These are phyloP conservation scores for Coemansia sp. DNA, from an alignment of 192 early-diverging fungal species.

Conservation along the genomic window DNA sequence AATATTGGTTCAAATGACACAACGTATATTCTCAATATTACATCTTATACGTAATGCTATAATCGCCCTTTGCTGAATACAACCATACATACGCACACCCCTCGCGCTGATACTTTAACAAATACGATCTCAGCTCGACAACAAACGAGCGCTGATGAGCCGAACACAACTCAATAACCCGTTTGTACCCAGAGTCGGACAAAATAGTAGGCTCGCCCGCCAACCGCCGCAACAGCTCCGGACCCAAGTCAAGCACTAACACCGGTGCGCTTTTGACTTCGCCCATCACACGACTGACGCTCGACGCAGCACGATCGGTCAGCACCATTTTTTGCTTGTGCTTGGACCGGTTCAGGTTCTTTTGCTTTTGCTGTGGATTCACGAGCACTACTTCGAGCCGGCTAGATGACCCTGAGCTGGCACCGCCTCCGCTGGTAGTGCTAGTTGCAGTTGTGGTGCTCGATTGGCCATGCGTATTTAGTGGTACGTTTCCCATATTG, in stretches of 20 bases:
- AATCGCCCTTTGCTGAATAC: conserved; percentile 69
- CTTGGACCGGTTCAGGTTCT: conserved; percentile 36
- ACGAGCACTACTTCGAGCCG: conserved; percentile 41
- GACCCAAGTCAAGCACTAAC: conserved; percentile 64
- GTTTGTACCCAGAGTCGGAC: conserved; percentile 64
- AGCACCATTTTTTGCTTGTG: conserved; percentile 40
- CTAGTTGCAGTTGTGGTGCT: neutral
- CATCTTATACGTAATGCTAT: conserved; percentile 60
- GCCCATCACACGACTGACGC: conserved; percentile 56
- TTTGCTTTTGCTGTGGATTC: conserved; percentile 26
- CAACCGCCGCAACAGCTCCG: conserved; percentile 58
- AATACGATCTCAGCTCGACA: conserved; percentile 53
- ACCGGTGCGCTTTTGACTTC: conserved; percentile 63
- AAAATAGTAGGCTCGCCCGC: conserved; percentile 61
- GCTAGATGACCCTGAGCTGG: neutral
- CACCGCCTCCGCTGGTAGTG: neutral
- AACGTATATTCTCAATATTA: conserved; percentile 4
- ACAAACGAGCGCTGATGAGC: conserved; percentile 58
- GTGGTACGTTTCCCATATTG: no score
- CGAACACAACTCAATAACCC: conserved; percentile 57
- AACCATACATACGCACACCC: conserved; percentile 64
- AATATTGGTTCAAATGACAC: neutral
- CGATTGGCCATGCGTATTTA: no score
- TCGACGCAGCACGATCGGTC: conserved; percentile 56
- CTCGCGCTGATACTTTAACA: conserved; percentile 39